Percentiles rank a stretch among this genome's conserved stretches.
Conservation (phyloP, 352 stramenopile species). For the Aphanomyces invadans region DNA sequence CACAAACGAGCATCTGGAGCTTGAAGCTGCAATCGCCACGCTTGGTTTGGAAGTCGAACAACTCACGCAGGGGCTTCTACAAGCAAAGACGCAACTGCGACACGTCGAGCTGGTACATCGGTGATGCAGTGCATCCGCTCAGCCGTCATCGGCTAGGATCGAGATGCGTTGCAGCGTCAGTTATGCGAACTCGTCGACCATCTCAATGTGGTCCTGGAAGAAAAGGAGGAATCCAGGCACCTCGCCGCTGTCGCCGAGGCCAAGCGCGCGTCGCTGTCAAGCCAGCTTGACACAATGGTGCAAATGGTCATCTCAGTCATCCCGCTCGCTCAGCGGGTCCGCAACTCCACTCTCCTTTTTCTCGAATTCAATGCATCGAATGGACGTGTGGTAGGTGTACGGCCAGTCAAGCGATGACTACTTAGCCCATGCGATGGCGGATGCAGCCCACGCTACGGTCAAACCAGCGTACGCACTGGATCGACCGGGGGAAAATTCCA, state of each 20-base stretch:
- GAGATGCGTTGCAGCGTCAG: conserved; percentile 30
- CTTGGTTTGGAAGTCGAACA: conserved; percentile 24
- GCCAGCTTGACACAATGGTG: conserved; percentile 61
- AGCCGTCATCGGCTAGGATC: conserved; percentile 25
- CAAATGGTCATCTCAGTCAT: conserved; percentile 68
- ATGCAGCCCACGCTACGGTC: conserved; percentile 30
- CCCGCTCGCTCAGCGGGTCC: conserved; percentile 51
- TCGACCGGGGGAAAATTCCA: neutral
- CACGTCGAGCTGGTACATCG: conserved; percentile 38
- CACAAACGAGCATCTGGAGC: too few relatives aligned
- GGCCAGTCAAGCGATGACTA: conserved; percentile 49
- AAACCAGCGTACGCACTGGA: conserved; percentile 4
- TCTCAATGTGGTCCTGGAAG: conserved; percentile 15
- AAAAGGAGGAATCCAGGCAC: conserved; percentile 50
- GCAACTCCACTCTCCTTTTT: neutral
- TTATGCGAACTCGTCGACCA: conserved; percentile 30
- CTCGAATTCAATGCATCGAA: conserved; percentile 17
- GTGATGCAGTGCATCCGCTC: conserved; percentile 3
- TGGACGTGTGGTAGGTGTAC: conserved; percentile 47
- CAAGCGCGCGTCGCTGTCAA: conserved; percentile 63
- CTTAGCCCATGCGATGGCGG: conserved; percentile 43
- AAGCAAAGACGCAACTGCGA: conserved; percentile 41
- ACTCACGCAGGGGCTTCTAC: conserved; percentile 37
- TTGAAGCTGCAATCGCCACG: conserved; percentile 3
- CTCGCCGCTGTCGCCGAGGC: conserved; percentile 46